Conservation (phyloP, 148 eudicot species). For the Chenopodium quinoa region DNA sequence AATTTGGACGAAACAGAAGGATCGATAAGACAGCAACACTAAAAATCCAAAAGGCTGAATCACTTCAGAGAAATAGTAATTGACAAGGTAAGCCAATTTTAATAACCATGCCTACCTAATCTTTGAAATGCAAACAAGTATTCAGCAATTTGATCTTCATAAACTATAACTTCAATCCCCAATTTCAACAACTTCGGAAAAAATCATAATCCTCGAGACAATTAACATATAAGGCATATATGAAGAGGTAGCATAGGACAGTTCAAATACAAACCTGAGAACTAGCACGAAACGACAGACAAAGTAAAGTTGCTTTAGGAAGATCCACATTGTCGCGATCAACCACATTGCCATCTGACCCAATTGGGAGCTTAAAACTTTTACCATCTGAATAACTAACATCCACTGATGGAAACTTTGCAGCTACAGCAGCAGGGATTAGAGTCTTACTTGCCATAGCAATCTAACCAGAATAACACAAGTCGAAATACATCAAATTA, state of each 20-base stretch:
- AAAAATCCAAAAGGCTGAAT: not conserved
- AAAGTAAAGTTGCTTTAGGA: conserved; percentile 71
- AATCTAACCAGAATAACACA: conserved; percentile 47
- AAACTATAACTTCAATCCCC: not conserved
- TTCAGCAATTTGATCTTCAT: not conserved
- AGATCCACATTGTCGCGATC: conserved; percentile 31
- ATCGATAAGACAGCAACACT: too few relatives aligned
- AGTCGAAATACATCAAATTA: conserved; percentile 1
- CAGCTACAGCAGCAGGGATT: conserved; percentile 68
- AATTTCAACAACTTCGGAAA: not conserved
- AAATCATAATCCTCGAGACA: not conserved
- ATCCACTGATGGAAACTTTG: conserved; percentile 76
- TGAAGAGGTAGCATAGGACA: not conserved
- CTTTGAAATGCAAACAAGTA: not conserved
- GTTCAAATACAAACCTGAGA: conserved; percentile 60
- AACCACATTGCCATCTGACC: conserved; percentile 37
- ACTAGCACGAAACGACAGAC: conserved; percentile 82
- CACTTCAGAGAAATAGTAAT: not conserved
- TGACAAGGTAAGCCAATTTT: not conserved
- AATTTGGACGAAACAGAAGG: not conserved
- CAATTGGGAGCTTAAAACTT: conserved; percentile 58
- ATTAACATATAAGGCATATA: not conserved
- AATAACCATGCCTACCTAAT: not conserved
- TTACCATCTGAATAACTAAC: conserved; percentile 62
- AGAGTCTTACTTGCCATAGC: conserved; percentile 71